Percentiles rank a stretch among this genome's conserved stretches.
phyloP scores from a whole-genome alignment of 164 flowering plant genomes.

The Buxus sempervirens region DNA sequence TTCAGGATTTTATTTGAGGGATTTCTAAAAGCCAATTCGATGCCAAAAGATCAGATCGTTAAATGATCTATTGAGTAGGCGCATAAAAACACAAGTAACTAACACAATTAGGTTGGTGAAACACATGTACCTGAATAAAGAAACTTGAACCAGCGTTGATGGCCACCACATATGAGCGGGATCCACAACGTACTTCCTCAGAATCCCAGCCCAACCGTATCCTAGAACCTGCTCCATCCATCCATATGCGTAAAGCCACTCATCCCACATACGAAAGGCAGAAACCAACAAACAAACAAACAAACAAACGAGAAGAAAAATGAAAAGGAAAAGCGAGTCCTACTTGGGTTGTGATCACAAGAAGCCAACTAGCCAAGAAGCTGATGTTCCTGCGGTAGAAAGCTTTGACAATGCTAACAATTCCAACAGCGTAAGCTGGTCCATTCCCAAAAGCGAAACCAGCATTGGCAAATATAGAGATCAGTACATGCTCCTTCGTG shows the following conservation, averaged over 20 bases:
- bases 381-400: conserved; percentile 48
- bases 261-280: no score
- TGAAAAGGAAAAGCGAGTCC: no score
- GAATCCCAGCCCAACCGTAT: conserved; percentile 58
- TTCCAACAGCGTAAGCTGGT: conserved; percentile 58
- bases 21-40: no score
- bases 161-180: conserved; percentile 77
- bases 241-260: neutral
- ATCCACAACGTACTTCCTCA: conserved; percentile 53
- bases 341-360: conserved; percentile 54
- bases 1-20: no score
- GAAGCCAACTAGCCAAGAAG: conserved; percentile 45
- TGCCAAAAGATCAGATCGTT: no score
- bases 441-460: conserved; percentile 60
- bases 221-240: conserved; percentile 38
- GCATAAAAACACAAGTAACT: no score
- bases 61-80: no score
- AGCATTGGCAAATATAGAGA: conserved; percentile 66
- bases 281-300: no score
- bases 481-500: conserved; percentile 65
- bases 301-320: no score
- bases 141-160: conserved; percentile 47
- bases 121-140: conserved; percentile 41
- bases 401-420: conserved; percentile 54
- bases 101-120: no score